phyloP scores from a whole-genome alignment of 805 yeast genomes.

The Candida alai region DNA sequence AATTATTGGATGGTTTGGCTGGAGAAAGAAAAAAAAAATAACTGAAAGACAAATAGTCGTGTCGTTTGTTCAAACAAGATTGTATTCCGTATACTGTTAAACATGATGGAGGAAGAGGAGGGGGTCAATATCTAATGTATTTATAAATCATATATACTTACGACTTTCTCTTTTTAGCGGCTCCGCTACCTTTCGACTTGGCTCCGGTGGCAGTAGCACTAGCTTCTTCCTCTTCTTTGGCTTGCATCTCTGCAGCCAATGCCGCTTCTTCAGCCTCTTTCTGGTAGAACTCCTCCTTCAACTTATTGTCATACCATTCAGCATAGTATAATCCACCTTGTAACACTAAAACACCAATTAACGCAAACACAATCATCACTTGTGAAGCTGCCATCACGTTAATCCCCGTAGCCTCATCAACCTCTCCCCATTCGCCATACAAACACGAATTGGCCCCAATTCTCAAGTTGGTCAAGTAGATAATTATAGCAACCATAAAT shows the following conservation, averaged over 20 bases:
- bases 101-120: too few relatives aligned
- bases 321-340: constrained; percentile 92
- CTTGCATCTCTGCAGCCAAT: constrained; percentile 13
- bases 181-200: constrained; percentile 2
- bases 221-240: constrained; percentile 10
- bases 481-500: constrained; percentile 65
- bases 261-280: constrained; percentile 24
- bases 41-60: constrained; percentile 1
- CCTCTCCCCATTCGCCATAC: constrained; percentile 89
- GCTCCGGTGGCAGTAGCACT: constrained; percentile 15
- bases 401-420: constrained; percentile 77
- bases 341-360: constrained; percentile 75
- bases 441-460: constrained; percentile 71
- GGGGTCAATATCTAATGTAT: too few relatives aligned
- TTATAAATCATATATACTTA: too few relatives aligned
- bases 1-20: constrained; percentile 4
- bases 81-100: too few relatives aligned
- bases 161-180: constrained; percentile 8
- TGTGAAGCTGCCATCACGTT: constrained; percentile 90
- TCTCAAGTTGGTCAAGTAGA: constrained; percentile 82
- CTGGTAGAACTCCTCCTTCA: constrained; percentile 29
- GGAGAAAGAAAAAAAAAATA: not conserved
- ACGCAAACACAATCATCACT: constrained; percentile 64
- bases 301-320: constrained; percentile 48
- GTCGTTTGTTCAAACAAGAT: not conserved